These are phyloP conservation scores for Umbelopsis vinacea DNA, from an alignment of 192 early-diverging fungal species.

Conservation along the genomic window DNA sequence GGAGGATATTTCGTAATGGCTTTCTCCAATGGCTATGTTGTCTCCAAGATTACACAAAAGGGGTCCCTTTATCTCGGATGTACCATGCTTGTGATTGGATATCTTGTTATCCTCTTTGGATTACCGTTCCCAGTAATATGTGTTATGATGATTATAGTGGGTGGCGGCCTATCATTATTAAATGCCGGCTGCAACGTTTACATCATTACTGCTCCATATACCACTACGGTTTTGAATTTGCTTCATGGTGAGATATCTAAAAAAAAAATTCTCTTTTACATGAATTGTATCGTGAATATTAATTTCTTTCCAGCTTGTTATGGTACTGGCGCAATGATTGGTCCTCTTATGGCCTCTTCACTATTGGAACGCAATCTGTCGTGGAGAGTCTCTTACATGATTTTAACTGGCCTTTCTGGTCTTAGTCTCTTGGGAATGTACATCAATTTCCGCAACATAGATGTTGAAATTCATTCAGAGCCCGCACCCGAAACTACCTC, in stretches of 20 bases:
- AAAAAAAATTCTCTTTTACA: background rate
- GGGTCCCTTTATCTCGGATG: slow-evolving; percentile 26
- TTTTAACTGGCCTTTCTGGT: slow-evolving; percentile 24
- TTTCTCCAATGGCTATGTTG: slow-evolving; percentile 30
- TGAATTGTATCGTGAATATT: background rate
- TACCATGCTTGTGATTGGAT: background rate
- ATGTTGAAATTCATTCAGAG: slow-evolving; percentile 12
- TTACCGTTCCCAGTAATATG: slow-evolving; percentile 27
- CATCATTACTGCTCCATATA: slow-evolving; percentile 26
- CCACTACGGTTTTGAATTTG: slow-evolving; percentile 31
- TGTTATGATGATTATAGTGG: slow-evolving; percentile 27
- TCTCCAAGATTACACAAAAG: slow-evolving; percentile 24
- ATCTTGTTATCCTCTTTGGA: slow-evolving; percentile 26
- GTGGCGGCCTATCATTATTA: slow-evolving; percentile 30
- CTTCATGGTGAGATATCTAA: slow-evolving; percentile 34
- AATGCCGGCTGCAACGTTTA: slow-evolving; percentile 38
- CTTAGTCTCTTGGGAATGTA: slow-evolving; percentile 28
- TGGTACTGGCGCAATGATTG: slow-evolving; percentile 39
- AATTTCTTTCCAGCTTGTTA: slow-evolving; percentile 30
- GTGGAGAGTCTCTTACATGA: slow-evolving; percentile 33
- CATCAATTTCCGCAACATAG: slow-evolving; percentile 11
- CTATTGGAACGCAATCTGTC: slow-evolving; percentile 21
- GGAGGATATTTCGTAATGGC: slow-evolving; percentile 33
- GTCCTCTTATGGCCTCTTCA: slow-evolving; percentile 35
- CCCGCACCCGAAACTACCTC: background rate